Conservation (phyloP, 306 rosid species). For the Rubus parviflorus region DNA sequence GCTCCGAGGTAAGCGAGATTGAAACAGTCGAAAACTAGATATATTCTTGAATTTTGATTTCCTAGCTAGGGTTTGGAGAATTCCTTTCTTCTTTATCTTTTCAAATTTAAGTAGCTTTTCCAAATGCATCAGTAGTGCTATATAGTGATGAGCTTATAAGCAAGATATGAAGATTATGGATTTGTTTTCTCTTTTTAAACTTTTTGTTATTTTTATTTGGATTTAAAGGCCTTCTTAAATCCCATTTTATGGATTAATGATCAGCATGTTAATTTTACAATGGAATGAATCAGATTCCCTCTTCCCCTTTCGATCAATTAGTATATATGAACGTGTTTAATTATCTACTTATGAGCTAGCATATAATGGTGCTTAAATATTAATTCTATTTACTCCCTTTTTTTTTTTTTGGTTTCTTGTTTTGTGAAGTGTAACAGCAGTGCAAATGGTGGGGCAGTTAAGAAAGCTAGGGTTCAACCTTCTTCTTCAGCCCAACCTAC, state of each 20-base stretch:
- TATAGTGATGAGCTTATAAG: slow-evolving; percentile 5
- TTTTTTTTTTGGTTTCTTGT: slow-evolving; percentile 2
- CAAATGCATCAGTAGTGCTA: neutral
- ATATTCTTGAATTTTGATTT: slow-evolving; percentile 7
- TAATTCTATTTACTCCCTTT: neutral
- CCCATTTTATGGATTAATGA: neutral
- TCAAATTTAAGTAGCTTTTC: neutral
- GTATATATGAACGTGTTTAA: neutral
- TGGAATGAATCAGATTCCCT: neutral
- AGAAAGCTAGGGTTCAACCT: slow-evolving; percentile 93
- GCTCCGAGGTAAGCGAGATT: slow-evolving; percentile 58
- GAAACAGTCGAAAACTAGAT: neutral
- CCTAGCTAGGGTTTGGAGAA: neutral
- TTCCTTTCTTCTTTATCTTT: neutral
- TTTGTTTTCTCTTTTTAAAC: neutral
- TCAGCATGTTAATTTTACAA: neutral
- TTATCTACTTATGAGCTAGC: neutral
- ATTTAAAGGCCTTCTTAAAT: neutral
- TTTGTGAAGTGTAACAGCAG: slow-evolving; percentile 71
- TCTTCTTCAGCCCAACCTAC: slow-evolving; percentile 72
- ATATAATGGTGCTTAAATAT: neutral
- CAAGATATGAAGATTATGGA: neutral
- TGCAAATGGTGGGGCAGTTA: slow-evolving; percentile 73
- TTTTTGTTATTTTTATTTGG: neutral
- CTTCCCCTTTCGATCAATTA: neutral